phyloP scores from a whole-genome alignment of 1,284 basidiomycete genomes.

The Puccinia brachypodii region DNA sequence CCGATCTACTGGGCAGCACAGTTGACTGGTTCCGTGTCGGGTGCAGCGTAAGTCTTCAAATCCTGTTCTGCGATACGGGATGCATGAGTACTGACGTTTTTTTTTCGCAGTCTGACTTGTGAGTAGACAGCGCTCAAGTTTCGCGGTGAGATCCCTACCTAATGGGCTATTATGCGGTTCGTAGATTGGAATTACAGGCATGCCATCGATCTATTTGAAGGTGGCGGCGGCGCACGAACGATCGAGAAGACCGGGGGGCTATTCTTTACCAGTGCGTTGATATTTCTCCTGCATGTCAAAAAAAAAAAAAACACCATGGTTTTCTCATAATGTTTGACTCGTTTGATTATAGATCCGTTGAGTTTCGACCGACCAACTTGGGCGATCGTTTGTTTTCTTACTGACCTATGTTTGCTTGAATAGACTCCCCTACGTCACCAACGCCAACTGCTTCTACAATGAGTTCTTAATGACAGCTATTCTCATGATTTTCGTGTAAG shows the following conservation, averaged over 20 bases:
- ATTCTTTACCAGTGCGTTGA: conserved; percentile 38
- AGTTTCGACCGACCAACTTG: not conserved
- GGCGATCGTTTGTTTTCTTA: not conserved
- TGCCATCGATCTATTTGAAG: conserved; percentile 41
- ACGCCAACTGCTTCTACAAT: conserved; percentile 33
- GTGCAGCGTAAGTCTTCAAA: conserved; percentile 16
- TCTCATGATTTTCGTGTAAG: conserved; percentile 41
- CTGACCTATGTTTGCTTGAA: not conserved
- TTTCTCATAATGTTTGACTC: not conserved
- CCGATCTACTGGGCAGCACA: conserved; percentile 42
- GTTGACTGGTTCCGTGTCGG: conserved; percentile 36
- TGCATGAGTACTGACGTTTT: not conserved
- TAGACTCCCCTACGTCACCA: conserved; percentile 36
- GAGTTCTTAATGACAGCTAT: conserved; percentile 42
- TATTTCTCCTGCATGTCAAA: not conserved
- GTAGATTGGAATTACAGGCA: conserved; percentile 34
- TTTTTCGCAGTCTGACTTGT: conserved; percentile 7
- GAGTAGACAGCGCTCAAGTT: not conserved
- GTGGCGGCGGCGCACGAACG: conserved; percentile 27
- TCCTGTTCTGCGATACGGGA: not conserved
- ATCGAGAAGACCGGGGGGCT: conserved; percentile 26
- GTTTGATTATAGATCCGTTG: conserved; percentile 2
- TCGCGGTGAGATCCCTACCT: not conserved
- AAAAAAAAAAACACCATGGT: not conserved
- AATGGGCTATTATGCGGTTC: not conserved